Evolutionary conservation across 169 alveolate species (phyloP), one percentile per base, ranked within the genome.

Genomic region (Besnoitia besnoiti): DNA sequence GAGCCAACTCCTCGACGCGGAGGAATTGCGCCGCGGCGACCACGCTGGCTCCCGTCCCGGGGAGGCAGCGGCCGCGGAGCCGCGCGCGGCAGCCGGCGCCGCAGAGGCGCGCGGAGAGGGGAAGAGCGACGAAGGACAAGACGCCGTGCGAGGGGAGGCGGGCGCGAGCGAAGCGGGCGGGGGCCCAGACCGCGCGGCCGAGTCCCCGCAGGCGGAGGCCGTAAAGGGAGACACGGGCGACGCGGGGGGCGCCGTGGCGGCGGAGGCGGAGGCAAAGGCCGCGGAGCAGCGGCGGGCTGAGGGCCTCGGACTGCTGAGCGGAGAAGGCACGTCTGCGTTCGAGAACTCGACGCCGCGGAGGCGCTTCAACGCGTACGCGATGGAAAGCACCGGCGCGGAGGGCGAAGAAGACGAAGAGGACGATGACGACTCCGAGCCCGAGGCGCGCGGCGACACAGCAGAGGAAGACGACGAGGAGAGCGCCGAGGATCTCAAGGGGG

Each of bases 391-490:
- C 10, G 87, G 55, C 4, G 49, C 37, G 33, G 87, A 77, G 40
- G 87, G 59, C 27, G 87, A 42, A 77, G 87, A 77, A 39, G 85
- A 75, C 30, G 87, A 77, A 10, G 80, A 67, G 19, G 61, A 30
- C 16, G 59, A 77, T 0, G 59, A 77, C 39, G 80, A 67, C n/a
- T 55, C 30, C 30, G 80, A 67, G 12, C 10, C 39, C 3, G 80
- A 67, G 2, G 80, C 30, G 77, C 35, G 12, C 10, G 77, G 35
- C 77, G 33, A 61, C 5, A n/a, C 2, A 67, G 44, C 3, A n/a
- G 44, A 67, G 44, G 80, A n/a, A 35, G 44, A 67, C 0, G 44
- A 5, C 14, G 80, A 67, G 44, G 80, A 67, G 44, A 35, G n/a
- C 12, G 46, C 2, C 46, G 80, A 49, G 14, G 55, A 49, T 49